phyloP scores from a whole-genome alignment of 179 eudicot species.

The Patellifolia procumbens region DNA sequence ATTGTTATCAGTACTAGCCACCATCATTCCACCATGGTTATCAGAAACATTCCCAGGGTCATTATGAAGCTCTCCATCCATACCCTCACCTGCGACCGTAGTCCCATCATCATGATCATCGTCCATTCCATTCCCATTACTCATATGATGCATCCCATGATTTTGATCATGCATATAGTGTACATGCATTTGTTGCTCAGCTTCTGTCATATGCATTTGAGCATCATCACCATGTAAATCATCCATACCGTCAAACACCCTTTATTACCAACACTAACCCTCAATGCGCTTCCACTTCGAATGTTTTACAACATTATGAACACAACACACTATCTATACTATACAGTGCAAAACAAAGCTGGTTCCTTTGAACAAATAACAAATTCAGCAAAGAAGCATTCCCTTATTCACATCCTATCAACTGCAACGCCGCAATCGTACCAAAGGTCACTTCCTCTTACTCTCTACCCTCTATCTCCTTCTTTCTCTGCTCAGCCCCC shows the following conservation, averaged over 20 bases:
- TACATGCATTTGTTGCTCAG: constrained; percentile 42
- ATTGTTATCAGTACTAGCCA: constrained; percentile 40
- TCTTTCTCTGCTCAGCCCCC: neutral
- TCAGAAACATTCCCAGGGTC: constrained; percentile 50
- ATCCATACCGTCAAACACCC: constrained; percentile 38
- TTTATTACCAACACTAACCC: constrained; percentile 7
- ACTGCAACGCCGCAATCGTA: neutral
- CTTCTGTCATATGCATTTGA: constrained; percentile 43
- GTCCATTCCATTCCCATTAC: constrained; percentile 50
- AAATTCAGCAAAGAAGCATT: neutral
- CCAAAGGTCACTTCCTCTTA: neutral
- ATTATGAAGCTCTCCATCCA: constrained; percentile 52
- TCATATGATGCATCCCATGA: constrained; percentile 54
- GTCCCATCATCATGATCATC: constrained; percentile 54
- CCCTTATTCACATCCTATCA: neutral
- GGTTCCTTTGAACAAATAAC: neutral
- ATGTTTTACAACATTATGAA: constrained; percentile 5
- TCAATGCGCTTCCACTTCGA: neutral
- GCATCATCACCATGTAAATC: constrained; percentile 42
- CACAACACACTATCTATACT: neutral
- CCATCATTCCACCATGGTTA: constrained; percentile 44
- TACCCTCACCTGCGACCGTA: constrained; percentile 42
- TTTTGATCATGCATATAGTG: constrained; percentile 52
- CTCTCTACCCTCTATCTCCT: neutral
- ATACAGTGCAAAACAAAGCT: constrained; percentile 12